A percentile compares a stretch with the other conserved stretches of the same genome.
Conservation (phyloP, 768 basidiomycete genomes). For the Brasilioporus rufonigricans region DNA sequence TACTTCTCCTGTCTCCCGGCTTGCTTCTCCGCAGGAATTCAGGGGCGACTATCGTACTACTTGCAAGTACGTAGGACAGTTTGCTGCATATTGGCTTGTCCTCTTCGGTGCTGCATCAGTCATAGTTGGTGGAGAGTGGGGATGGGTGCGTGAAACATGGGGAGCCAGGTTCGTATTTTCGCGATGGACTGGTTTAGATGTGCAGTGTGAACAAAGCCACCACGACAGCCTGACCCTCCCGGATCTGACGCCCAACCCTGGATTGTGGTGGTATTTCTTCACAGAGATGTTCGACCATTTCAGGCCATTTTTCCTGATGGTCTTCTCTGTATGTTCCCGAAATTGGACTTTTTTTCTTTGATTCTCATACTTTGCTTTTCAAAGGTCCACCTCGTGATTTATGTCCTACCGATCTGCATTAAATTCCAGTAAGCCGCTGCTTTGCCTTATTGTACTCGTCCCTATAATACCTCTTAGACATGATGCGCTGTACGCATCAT, state of each 20-base stretch:
- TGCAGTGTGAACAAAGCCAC: not conserved
- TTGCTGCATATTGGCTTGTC: constrained; percentile 44
- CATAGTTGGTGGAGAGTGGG: constrained; percentile 56
- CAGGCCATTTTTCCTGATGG: constrained; percentile 91
- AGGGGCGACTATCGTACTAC: constrained; percentile 5
- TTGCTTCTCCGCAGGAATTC: constrained; percentile 55
- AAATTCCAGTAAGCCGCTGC: constrained; percentile 69
- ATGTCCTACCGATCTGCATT: constrained; percentile 79
- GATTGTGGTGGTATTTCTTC: constrained; percentile 99
- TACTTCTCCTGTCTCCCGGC: constrained; percentile 58
- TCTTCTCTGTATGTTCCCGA: constrained; percentile 68
- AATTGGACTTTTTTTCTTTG: not conserved
- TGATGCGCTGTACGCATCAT: constrained; percentile 79
- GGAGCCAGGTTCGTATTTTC: constrained; percentile 62
- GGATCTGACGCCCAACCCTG: constrained; percentile 91
- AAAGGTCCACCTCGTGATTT: constrained; percentile 80
- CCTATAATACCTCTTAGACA: constrained; percentile 44
- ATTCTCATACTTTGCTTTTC: not conserved
- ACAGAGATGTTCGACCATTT: constrained; percentile 99
- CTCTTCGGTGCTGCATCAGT: constrained; percentile 49
- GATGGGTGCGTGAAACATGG: constrained; percentile 81
- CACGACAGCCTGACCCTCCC: constrained; percentile 67
- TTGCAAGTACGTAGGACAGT: constrained; percentile 43
- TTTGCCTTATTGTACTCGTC: not conserved
- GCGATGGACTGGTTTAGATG: not conserved